Base-by-base conservation (phyloP, 768 basidiomycete species). In the Boletus rubescentipes region DNA sequence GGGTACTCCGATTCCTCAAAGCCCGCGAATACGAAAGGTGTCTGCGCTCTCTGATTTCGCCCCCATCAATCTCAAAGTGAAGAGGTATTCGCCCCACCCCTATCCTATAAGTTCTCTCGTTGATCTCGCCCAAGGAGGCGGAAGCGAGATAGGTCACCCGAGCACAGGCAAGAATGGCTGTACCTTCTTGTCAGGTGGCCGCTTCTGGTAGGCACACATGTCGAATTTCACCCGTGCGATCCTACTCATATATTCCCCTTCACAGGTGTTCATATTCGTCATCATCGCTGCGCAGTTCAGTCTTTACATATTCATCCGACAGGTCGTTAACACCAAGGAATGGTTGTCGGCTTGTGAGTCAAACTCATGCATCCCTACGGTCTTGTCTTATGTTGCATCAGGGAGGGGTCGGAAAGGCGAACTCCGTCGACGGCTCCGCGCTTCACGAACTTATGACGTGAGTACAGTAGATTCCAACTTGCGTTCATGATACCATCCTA, bases 261-360 rank as follows among this genome's bases (percentile, higher is more conserved):
- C 52, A n/a, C 58, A 97, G 94, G 68, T 78, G 55, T 82, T 96
- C 57, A 90, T 98, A 32, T 91, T 92, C 61, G 49, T 85, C 6
- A 82, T 97, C 70, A 97, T 98, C 51, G 78, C 83, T 36, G 77
- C 77, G 14, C 89, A 98, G 70, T 98, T 98, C 67, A 79, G 89
- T 14, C 69, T 89, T 26, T 99, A 99, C 63, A 82, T 98, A 36
- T 59, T 91, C 34, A 91, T 93, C 43, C 79, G 96, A 15, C 96
- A 99, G 68, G 64, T 96, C 16, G 97, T 99, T 39, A 98, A 98
- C 65, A 80, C 91, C 5, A 92, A 97, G 67, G 96, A 99, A 72
- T 98, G 86, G 83, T 67, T 96, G 40, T 84, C 87, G 23, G 93
- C 93, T 43, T 98, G 94, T 94, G 66, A 60, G 76, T 67, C 38